Evolutionary conservation across 345 rosid genomes (phyloP), one percentile per base, ranked within the genome.

Genomic region (Melaleuca quinquenervia): DNA sequence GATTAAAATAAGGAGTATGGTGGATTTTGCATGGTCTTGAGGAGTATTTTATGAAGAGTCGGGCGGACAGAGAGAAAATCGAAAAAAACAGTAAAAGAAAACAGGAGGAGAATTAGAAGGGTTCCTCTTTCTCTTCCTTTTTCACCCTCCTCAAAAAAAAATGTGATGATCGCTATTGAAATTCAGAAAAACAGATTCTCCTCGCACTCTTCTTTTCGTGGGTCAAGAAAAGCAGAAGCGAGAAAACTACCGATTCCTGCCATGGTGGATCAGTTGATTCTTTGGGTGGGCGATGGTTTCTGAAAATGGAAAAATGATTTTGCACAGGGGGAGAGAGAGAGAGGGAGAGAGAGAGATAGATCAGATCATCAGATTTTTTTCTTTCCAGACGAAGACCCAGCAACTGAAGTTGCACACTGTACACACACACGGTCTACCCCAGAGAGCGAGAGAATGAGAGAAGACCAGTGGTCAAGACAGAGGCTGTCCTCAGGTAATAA

Each of bases 381-480:
- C 83, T 90, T 87, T 90, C 90, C 88, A 85, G 90, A 82, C 82
- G 91, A 89, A 90, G 90, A 82, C 85, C 85, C 82, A 86, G 85
- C 91, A 90, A 92, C 94, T 90, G 89, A 87, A 93, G 95, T 93
- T 36, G 85, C 86, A 84, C 83, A 90, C 86, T 90, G 92, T 86
- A 32, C 36, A 6, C 36, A 1, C 64, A 6, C 18, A 15, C 76
- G 29, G 29, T 20, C 80, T 10, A 26, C 26, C n/a, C 44, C 86
- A 91, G 88, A 90, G 90, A 82, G 91, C 86, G 87, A 89, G 88
- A 89, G 85, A 89, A 84, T 84, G 84, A 85, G 88, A 85, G 84
- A 84, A 36, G 51, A 52, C 20, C 41, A 54, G 50, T 27, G 93
- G 90, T 89, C 88, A 88, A 89, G 89, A 53, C 48, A 70, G 48